Conservation (phyloP, 1,284 basidiomycete species). For the Sporisorium reilianum region DNA sequence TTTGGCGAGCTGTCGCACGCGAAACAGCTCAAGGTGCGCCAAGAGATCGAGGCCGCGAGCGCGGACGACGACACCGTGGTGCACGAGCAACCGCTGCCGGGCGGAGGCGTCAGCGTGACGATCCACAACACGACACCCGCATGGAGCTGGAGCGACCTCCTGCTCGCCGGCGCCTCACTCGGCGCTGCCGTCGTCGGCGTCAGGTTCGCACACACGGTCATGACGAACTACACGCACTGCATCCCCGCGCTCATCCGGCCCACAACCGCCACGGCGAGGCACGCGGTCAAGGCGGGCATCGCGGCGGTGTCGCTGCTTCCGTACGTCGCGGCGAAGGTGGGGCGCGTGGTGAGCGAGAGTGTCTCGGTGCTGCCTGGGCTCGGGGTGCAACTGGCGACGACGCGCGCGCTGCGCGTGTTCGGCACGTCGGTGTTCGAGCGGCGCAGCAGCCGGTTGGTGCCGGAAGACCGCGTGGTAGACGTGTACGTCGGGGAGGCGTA, state of each 20-base stretch:
- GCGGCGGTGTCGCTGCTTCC: slow-evolving; percentile 14
- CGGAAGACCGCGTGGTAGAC: slow-evolving; percentile 59
- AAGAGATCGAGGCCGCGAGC: slow-evolving; percentile 4
- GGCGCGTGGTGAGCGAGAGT: slow-evolving; percentile 38
- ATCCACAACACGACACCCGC: slow-evolving; percentile 21
- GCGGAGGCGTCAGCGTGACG: slow-evolving; percentile 38
- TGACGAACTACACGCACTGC: slow-evolving; percentile 20
- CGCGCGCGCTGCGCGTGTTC: slow-evolving; percentile 30
- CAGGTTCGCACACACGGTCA: slow-evolving; percentile 10
- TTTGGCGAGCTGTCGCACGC: slow-evolving; percentile 20
- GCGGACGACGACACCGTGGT: background rate
- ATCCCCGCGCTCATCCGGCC: slow-evolving; percentile 22
- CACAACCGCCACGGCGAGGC: background rate
- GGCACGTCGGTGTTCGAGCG: background rate
- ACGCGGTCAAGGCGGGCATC: slow-evolving; percentile 2
- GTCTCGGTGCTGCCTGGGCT: slow-evolving; percentile 48
- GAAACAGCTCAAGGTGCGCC: slow-evolving; percentile 25
- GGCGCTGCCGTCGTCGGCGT: slow-evolving; percentile 11
- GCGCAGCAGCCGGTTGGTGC: slow-evolving; percentile 27
- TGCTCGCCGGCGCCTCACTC: slow-evolving; percentile 9
- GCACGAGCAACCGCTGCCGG: slow-evolving; percentile 12
- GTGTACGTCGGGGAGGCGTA: slow-evolving; percentile 56
- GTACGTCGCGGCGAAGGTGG: slow-evolving; percentile 20
- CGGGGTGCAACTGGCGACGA: slow-evolving; percentile 57
- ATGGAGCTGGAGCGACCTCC: slow-evolving; percentile 24